These are phyloP conservation scores for Tylopilus plumbeoviolaceoides DNA, from an alignment of 768 basidiomycete species.

Conservation along the genomic window DNA sequence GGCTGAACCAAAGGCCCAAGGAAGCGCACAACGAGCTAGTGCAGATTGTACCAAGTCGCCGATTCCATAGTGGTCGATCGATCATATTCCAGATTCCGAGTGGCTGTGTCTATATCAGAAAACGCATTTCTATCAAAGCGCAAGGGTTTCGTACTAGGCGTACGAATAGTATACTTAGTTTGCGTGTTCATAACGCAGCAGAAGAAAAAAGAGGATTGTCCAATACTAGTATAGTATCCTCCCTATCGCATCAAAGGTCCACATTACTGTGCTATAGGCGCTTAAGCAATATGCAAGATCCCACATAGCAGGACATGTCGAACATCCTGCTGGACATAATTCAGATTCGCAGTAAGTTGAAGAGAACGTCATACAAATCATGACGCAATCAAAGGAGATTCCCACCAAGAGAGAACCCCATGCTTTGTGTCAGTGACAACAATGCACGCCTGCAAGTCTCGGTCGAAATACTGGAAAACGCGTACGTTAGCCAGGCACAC, in stretches of 20 bases:
- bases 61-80: background rate
- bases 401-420: conserved; percentile 61
- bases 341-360: conserved; percentile 11
- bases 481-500: conserved; percentile 23
- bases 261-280: conserved; percentile 24
- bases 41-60: background rate
- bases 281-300: conserved; percentile 31
- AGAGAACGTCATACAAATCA: conserved; percentile 23
- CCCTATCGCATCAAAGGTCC: too few relatives aligned
- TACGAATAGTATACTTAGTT: conserved; percentile 20
- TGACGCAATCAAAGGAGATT: conserved; percentile 25
- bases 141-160: conserved; percentile 3
- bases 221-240: conserved; percentile 35
- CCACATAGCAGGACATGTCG: conserved; percentile 13
- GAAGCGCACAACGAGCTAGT: conserved; percentile 1
- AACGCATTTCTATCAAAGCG: background rate
- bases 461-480: conserved; percentile 43
- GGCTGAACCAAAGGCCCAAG: conserved; percentile 43
- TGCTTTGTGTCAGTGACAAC: conserved; percentile 55
- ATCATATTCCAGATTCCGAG: background rate
- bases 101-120: conserved; percentile 1
- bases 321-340: background rate
- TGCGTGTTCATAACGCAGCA: conserved; percentile 16
- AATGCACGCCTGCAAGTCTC: conserved; percentile 35
- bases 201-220: conserved; percentile 11